Conservation (phyloP, 2,329 filamentous ascomycete genomes). For the Arthroderma sp. region DNA sequence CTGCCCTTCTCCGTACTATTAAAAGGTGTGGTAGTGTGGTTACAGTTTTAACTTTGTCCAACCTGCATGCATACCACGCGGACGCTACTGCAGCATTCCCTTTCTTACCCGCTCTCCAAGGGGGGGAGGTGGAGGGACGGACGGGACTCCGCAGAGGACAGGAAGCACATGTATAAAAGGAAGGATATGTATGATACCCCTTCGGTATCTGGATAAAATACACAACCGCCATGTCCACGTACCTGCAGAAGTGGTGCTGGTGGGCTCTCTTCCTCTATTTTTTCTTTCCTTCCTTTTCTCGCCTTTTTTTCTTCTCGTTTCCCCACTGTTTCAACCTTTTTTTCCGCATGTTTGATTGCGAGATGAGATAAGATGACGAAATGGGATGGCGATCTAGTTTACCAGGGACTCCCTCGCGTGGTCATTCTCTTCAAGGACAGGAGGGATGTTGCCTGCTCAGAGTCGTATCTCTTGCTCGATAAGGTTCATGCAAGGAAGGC, state of each 20-base stretch:
- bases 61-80: slow-evolving; percentile 5
- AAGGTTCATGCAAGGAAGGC: slow-evolving; percentile 4
- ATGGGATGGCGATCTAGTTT: neutral
- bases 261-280: neutral
- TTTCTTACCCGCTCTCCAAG: slow-evolving; percentile 1
- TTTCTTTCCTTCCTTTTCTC: neutral
- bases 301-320: neutral
- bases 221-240: neutral
- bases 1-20: neutral
- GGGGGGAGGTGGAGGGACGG: neutral
- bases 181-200: neutral
- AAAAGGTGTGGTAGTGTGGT: slow-evolving; percentile 1
- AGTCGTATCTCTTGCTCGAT: neutral
- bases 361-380: neutral
- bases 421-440: neutral
- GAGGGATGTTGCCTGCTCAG: neutral
- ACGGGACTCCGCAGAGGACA: neutral
- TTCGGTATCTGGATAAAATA: neutral
- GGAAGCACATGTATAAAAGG: neutral
- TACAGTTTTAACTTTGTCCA: slow-evolving; percentile 5
- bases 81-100: slow-evolving; percentile 4
- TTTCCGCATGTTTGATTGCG: neutral
- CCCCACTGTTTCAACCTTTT: neutral
- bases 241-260: neutral
- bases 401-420: neutral